Evolutionary conservation across 768 basidiomycete genomes (phyloP).

Genomic region (Dioszegia crocea): DNA sequence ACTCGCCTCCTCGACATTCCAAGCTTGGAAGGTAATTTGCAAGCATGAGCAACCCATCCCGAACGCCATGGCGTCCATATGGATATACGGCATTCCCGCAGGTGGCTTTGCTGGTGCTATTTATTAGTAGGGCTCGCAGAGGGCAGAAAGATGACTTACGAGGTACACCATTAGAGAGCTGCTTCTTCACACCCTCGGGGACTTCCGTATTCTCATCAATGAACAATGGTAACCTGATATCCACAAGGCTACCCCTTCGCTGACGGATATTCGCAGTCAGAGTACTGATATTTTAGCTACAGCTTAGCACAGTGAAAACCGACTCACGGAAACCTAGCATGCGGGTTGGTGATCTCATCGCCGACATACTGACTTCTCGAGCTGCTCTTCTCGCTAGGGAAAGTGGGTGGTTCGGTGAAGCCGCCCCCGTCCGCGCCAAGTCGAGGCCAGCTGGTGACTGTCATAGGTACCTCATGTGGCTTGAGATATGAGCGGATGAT

Average conservation of each 20-base stretch:
- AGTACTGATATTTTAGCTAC: constrained; percentile 60
- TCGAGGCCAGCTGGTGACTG: constrained; percentile 91
- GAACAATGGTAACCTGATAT: constrained; percentile 89
- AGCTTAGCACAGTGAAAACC: background rate
- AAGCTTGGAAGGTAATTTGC: constrained; percentile 95
- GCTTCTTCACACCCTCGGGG: constrained; percentile 18
- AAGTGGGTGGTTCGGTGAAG: constrained; percentile 86
- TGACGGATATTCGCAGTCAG: constrained; percentile 93
- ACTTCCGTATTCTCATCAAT: constrained; percentile 69
- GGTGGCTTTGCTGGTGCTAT: constrained; percentile 19
- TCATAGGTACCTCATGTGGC: constrained; percentile 80
- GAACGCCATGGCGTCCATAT: constrained; percentile 99
- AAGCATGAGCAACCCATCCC: constrained; percentile 99
- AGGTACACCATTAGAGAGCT: constrained; percentile 68
- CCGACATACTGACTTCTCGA: constrained; percentile 93
- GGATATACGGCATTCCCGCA: constrained; percentile 62
- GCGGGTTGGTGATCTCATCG: constrained; percentile 93
- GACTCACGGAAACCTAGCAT: constrained; percentile 94
- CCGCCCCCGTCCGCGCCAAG: constrained; percentile 71
- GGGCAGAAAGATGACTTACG: constrained; percentile 54
- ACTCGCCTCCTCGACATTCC: constrained; percentile 85
- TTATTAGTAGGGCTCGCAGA: background rate
- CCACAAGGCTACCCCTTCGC: constrained; percentile 86
- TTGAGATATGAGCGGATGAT: constrained; percentile 79
- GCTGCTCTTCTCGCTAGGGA: constrained; percentile 62